phyloP scores from a whole-genome alignment of 805 yeast species.

The Candida incommunis region DNA sequence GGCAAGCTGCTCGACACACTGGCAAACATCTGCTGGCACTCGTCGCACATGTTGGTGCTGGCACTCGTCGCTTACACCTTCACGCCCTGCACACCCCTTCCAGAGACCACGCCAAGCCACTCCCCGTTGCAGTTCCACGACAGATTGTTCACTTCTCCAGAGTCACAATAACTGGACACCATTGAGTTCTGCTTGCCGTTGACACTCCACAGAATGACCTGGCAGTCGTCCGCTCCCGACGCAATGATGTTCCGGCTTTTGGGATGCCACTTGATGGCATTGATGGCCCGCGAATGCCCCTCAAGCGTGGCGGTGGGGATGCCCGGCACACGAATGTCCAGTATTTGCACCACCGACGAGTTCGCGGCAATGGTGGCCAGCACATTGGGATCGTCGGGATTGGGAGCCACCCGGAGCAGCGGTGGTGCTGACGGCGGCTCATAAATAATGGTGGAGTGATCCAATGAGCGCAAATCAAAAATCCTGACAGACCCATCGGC shows the following conservation, averaged over 20 bases:
- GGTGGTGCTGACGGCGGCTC: slow-evolving; percentile 55
- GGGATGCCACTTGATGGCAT: slow-evolving; percentile 79
- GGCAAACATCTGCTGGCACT: too few species aligned
- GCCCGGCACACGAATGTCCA: slow-evolving; percentile 85
- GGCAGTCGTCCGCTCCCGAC: slow-evolving; percentile 53
- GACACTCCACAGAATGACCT: slow-evolving; percentile 51
- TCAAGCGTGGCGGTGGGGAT: slow-evolving; percentile 56
- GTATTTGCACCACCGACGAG: slow-evolving; percentile 46
- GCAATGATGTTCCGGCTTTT: slow-evolving; percentile 43
- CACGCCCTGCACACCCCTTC: slow-evolving; percentile 55
- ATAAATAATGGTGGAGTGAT: slow-evolving; percentile 88
- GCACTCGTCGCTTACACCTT: slow-evolving; percentile 4
- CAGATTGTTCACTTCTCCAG: slow-evolving; percentile 61
- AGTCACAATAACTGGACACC: slow-evolving; percentile 40
- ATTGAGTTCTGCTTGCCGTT: slow-evolving; percentile 15
- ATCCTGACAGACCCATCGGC: slow-evolving; percentile 91
- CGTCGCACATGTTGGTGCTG: too few species aligned
- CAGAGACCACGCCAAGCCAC: slow-evolving; percentile 69
- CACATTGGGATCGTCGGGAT: slow-evolving; percentile 66
- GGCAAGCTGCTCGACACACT: too few species aligned
- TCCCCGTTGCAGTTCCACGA: slow-evolving; percentile 61
- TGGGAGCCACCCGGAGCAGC: slow-evolving; percentile 60
- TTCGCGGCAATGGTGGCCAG: slow-evolving; percentile 71
- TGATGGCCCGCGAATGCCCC: slow-evolving; percentile 55
- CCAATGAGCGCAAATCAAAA: slow-evolving; percentile 77